Evolutionary conservation across 352 stramenopile species (phyloP), one percentile per base, ranked within the genome.

Genomic region (Globisporangium cystogenes): DNA sequence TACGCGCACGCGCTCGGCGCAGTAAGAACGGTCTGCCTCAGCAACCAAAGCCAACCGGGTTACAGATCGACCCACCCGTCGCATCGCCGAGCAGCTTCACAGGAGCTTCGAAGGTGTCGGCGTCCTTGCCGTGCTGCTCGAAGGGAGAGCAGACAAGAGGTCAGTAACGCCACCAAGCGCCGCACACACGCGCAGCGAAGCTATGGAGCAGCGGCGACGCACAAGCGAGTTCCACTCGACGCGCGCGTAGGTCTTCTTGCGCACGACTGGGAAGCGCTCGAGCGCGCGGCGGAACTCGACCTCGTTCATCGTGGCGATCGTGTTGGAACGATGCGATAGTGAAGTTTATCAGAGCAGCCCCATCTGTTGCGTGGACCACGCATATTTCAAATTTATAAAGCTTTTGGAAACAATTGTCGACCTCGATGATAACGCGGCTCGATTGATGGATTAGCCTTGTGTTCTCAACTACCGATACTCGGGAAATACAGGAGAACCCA

Each of bases 141-240:
- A 15, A 26, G 12, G 18, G 23, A 42, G 29, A 35, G 29, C 33
- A 39, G 1, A 0, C 33, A 39, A 35, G 29, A 15, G 33, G 33
- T 39, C 11, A 39, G 33, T 4, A 12, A 1, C 11, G 14, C 0
- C 33, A 12, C 14, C 11, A 12, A 39, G n/a, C n/a, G n/a, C 29
- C 10, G 6, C 29, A 33, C 39, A 57, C 10, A 35, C 24, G 23
- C 20, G 23, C 43, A 46, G 8, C 12, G 21, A 10, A 52, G 21
- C 18, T 8, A 29, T 1, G 10, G 1, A 35, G 18, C 33, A 2
- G 11, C 23, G 14, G n/a, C 26, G 7, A 74, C 64, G 14, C 31
- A 87, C 81, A 64, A 87, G 72, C 29, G 75, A 68, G 53, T 91
- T 91, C 81, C 81, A 91, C 66, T 91, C 76, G 37, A 90, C 81